Conservation (phyloP, 208 protist species). For the Trypanosoma grayi region DNA sequence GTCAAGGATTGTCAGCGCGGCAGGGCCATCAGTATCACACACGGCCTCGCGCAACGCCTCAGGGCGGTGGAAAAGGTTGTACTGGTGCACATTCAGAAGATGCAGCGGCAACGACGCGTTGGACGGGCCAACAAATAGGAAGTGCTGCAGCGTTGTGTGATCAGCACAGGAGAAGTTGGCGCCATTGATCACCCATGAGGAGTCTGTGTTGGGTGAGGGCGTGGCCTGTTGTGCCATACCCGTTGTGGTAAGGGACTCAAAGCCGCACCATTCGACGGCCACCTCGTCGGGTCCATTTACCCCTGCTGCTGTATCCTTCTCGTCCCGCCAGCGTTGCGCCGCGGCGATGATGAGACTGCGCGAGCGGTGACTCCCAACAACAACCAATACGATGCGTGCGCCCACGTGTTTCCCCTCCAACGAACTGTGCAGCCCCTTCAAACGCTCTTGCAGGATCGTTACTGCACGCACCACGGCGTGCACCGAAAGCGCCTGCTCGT, state of each 20-base stretch:
- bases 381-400: conserved; percentile 15
- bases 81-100: conserved; percentile 55
- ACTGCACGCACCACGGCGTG: conserved; percentile 27
- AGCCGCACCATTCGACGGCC: conserved; percentile 28
- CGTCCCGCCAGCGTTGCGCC: conserved; percentile 1
- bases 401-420: background rate
- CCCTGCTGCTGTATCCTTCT: background rate
- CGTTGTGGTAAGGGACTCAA: background rate
- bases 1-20: conserved; percentile 45
- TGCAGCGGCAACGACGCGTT: conserved; percentile 47
- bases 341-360: conserved; percentile 13
- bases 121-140: conserved; percentile 65
- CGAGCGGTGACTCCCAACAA: conserved; percentile 32
- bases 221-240: too few relatives aligned
- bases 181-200: conserved; percentile 67
- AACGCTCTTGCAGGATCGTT: background rate
- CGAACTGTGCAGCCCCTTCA: background rate
- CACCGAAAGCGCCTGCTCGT: conserved; percentile 19
- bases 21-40: conserved; percentile 2
- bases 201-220: background rate
- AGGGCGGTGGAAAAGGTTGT: conserved; percentile 71
- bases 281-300: conserved; percentile 9
- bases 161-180: conserved; percentile 43
- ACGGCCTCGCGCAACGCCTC: conserved; percentile 33
- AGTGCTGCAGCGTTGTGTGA: conserved; percentile 36